Evolutionary conservation across 108 stramenopile species (phyloP).

Genomic region (Conticribra weissflogii): DNA sequence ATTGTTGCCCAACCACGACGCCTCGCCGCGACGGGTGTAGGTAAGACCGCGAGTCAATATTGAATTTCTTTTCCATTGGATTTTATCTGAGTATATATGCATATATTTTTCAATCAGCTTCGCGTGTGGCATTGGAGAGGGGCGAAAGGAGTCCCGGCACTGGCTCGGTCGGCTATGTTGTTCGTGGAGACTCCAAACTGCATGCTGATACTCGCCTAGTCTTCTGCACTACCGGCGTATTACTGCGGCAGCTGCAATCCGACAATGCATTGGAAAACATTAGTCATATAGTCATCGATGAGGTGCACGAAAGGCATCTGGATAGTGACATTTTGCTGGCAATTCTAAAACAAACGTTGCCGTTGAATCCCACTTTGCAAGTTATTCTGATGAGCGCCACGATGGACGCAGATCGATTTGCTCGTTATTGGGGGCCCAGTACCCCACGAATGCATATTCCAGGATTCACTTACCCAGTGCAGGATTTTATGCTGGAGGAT

Average conservation of each 20-base stretch:
- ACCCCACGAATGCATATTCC: slow-evolving; percentile 92
- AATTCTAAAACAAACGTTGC: slow-evolving; percentile 42
- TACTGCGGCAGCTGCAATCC: slow-evolving; percentile 93
- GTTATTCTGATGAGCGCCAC: slow-evolving; percentile 80
- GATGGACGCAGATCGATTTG: slow-evolving; percentile 91
- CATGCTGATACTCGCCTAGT: slow-evolving; percentile 79
- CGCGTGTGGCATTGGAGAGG: slow-evolving; percentile 92
- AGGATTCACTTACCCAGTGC: slow-evolving; percentile 93
- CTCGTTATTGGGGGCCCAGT: slow-evolving; percentile 67
- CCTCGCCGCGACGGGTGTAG: slow-evolving; percentile 85
- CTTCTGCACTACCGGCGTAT: slow-evolving; percentile 97
- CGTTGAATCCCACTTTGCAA: slow-evolving; percentile 34
- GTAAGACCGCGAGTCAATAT: neutral
- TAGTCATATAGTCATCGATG: slow-evolving; percentile 95
- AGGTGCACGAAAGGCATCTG: slow-evolving; percentile 94
- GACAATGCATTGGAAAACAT: slow-evolving; percentile 78
- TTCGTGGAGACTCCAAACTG: slow-evolving; percentile 84
- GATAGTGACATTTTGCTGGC: slow-evolving; percentile 77
- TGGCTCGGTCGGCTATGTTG: slow-evolving; percentile 91
- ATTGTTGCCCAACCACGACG: slow-evolving; percentile 96
- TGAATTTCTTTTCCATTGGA: neutral
- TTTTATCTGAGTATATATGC: no score
- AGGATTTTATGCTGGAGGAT: slow-evolving; percentile 89
- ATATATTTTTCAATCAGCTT: slow-evolving; percentile 44
- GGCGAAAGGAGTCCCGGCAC: slow-evolving; percentile 68